A percentile compares a stretch with the other conserved stretches of the same genome.
phyloP scores from a whole-genome alignment of 2,329 filamentous ascomycete species.

The Penicillium freii region DNA sequence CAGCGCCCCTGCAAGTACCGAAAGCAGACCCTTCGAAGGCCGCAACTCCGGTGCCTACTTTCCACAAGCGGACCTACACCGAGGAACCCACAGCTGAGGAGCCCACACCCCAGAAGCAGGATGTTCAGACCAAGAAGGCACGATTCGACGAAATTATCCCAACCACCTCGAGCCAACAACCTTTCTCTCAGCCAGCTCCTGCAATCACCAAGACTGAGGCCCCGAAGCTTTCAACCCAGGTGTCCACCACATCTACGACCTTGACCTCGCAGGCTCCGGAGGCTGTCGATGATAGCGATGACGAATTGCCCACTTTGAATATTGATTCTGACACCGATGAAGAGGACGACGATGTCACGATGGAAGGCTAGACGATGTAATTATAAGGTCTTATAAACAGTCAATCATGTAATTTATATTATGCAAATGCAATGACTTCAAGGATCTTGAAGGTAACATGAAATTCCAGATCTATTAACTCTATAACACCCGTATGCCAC shows the following conservation, averaged over 20 bases:
- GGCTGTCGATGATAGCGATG: conserved; percentile 45
- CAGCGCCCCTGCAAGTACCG: conserved; percentile 13
- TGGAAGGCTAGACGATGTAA: conserved; percentile 22
- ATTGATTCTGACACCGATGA: conserved; percentile 49
- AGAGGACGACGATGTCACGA: conserved; percentile 39
- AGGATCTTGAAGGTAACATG: neutral
- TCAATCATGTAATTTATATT: neutral
- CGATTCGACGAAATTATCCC: conserved; percentile 28
- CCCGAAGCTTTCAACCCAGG: conserved; percentile 6
- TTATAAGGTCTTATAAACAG: neutral
- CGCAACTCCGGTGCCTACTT: conserved; percentile 5
- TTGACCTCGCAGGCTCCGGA: conserved; percentile 11
- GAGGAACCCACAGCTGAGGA: conserved; percentile 23
- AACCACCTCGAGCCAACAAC: neutral
- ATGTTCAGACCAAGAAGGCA: conserved; percentile 31
- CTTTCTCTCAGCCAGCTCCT: conserved; percentile 10
- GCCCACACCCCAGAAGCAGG: conserved; percentile 8
- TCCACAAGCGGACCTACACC: conserved; percentile 31
- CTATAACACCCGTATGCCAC: conserved; percentile 44
- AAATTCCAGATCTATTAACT: neutral
- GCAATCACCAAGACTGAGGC: conserved; percentile 11
- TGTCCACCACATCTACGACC: conserved; percentile 11
- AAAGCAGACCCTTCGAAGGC: conserved; percentile 13
- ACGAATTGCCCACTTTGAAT: conserved; percentile 51
- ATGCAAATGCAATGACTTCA: neutral